A percentile compares a stretch with the other conserved stretches of the same genome.
phyloP scores from a whole-genome alignment of 176 grass and related monocot genomes.

The Canna indica region DNA sequence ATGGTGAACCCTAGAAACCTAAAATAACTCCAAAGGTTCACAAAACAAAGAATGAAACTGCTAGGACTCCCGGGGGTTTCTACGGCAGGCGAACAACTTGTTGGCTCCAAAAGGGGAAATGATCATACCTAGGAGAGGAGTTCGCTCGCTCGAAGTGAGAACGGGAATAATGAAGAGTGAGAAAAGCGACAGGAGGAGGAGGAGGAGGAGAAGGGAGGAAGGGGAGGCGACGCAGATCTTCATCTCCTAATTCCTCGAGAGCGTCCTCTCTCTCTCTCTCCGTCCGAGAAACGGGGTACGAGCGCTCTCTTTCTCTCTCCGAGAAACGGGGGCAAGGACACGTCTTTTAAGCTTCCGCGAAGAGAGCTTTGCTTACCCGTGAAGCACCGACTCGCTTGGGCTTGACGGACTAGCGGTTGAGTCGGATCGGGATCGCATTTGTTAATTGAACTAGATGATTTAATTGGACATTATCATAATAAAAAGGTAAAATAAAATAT shows the following conservation, averaged over 20 bases:
- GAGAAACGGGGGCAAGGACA: background rate
- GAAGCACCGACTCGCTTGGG: background rate
- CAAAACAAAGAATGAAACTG: background rate
- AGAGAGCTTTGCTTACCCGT: background rate
- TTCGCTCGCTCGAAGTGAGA: constrained; percentile 8
- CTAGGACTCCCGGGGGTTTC: background rate
- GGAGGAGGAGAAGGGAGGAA: constrained; percentile 4
- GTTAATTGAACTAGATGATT: too few species aligned
- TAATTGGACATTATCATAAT: too few species aligned
- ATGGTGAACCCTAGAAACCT: background rate
- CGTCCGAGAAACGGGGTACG: background rate
- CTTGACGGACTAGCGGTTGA: too few species aligned
- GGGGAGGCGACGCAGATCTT: background rate
- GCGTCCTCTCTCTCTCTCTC: background rate
- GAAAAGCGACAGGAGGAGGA: constrained; percentile 3
- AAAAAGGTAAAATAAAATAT: too few species aligned
- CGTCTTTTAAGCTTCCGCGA: background rate
- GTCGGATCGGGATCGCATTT: too few species aligned
- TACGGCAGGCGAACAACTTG: background rate
- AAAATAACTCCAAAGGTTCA: background rate
- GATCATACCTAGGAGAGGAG: constrained; percentile 23
- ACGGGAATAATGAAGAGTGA: background rate
- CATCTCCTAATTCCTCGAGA: background rate
- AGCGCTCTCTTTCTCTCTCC: background rate
- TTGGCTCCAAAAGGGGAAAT: background rate